phyloP scores from a whole-genome alignment of 2,329 filamentous ascomycete species.

The Macroventuria anomochaeta region DNA sequence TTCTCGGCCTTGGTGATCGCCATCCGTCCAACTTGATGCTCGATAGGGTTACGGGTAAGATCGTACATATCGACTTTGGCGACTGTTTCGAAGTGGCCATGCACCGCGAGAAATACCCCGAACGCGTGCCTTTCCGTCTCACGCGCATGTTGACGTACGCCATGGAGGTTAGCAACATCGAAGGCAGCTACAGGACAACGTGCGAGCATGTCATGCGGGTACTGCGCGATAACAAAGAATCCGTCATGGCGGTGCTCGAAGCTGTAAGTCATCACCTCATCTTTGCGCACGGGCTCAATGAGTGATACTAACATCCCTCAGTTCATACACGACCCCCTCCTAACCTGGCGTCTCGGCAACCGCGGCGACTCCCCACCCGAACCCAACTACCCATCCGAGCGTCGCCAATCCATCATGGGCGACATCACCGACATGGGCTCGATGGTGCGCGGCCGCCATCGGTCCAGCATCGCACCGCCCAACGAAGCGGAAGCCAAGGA shows the following conservation, averaged over 20 bases:
- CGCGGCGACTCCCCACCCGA: conserved; percentile 67
- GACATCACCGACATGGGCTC: conserved; percentile 45
- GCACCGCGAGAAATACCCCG: conserved; percentile 99
- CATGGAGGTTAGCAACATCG: conserved; percentile 99
- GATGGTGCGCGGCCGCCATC: conserved; percentile 45
- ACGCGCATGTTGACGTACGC: conserved; percentile 99
- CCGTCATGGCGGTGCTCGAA: conserved; percentile 96
- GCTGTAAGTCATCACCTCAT: conserved; percentile 70
- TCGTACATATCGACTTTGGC: conserved; percentile 98
- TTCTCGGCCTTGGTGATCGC: conserved; percentile 92
- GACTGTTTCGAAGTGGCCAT: conserved; percentile 99
- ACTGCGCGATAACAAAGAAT: conserved; percentile 95
- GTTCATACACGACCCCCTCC: conserved; percentile 99
- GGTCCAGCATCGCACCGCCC: conserved; percentile 43
- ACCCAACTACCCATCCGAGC: conserved; percentile 66
- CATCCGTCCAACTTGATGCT: conserved; percentile 99
- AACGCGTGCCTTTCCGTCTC: conserved; percentile 94
- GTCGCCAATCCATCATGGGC: conserved; percentile 65
- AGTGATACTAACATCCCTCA: conserved; percentile 45
- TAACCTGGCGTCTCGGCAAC: conserved; percentile 87
- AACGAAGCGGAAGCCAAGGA: conserved; percentile 64
- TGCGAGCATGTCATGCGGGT: conserved; percentile 99
- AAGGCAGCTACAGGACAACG: conserved; percentile 96
- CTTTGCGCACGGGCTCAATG: neutral
- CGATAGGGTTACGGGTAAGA: conserved; percentile 92